Evolutionary conservation across 768 basidiomycete genomes (phyloP), one percentile per base, ranked within the genome.

Genomic region (Calocybe cyanea): DNA sequence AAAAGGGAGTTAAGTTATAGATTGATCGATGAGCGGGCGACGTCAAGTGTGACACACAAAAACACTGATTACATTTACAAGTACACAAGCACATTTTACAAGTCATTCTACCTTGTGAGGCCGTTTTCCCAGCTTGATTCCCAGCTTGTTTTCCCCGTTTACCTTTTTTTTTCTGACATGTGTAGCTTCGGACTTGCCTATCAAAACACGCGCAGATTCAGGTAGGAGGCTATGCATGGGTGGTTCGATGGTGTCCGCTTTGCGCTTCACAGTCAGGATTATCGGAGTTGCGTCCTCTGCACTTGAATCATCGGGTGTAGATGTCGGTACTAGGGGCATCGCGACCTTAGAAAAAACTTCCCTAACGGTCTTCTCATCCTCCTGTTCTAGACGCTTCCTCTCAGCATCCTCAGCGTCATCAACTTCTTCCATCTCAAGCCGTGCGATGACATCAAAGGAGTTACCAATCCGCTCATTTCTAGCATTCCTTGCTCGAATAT

Each of bases 291-390:
- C 19, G 8, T 49, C 54, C 38, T 54, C 39, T 14, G 57, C 54
- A 35, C 33, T 24, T 20, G 25, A 10, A 28, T 28, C 25, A 31
- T 60, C 48, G 42, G 50, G 37, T 2, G 52, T 46, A 5, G 61
- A 51, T 21, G 60, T 55, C 28, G 65, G 62, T 19, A 66, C 51
- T 41, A 73, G 64, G 33, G 73, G 53, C 25, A 28, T 6, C 7
- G 5, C 14, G 28, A 91, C 74, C 62, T 87, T 90, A 36, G 88
- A 77, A 62, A 99, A 99, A 17, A 91, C 85, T 55, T 87, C 78
- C 52, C 82, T 74, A n/a, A 98, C 88, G 18, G 92, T 68, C 59
- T 76, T 81, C 66, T 99, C 95, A 57, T 98, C 95, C 63, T 95
- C 93, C 50, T 93, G 92, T 53, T 94, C 88, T 46, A 88, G 76